Evolutionary conservation across 805 yeast genomes (phyloP).

Genomic region (Wickerhamomyces alni): DNA sequence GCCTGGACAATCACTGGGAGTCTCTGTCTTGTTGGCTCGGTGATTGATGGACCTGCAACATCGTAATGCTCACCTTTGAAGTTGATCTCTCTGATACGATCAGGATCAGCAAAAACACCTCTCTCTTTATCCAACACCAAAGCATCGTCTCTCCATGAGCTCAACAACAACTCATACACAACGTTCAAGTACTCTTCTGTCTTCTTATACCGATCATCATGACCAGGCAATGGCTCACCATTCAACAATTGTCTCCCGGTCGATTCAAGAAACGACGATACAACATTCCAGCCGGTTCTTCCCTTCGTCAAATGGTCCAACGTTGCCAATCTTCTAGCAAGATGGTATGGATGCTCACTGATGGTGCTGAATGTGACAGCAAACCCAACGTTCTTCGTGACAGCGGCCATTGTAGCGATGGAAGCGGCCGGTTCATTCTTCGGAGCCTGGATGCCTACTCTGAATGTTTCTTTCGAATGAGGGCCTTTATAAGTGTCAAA

Average conservation of each 20-base stretch:
- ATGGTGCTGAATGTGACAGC: background rate
- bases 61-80: background rate
- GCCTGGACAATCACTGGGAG: background rate
- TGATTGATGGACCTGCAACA: background rate
- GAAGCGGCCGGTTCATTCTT: background rate
- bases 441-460: background rate
- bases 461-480: background rate
- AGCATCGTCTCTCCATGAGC: background rate
- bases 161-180: background rate
- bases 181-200: background rate
- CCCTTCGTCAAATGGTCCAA: background rate
- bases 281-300: background rate
- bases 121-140: background rate
- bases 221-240: background rate
- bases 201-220: background rate
- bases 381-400: background rate
- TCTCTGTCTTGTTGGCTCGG: background rate
- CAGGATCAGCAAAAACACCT: background rate
- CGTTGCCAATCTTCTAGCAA: background rate
- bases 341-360: background rate
- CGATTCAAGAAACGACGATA: background rate
- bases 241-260: conserved; percentile 5
- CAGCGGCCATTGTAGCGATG: background rate
- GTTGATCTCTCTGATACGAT: background rate
- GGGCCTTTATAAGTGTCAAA: background rate